phyloP scores from a whole-genome alignment of 2,329 filamentous ascomycete species.

The Raffaelea albimanens region DNA sequence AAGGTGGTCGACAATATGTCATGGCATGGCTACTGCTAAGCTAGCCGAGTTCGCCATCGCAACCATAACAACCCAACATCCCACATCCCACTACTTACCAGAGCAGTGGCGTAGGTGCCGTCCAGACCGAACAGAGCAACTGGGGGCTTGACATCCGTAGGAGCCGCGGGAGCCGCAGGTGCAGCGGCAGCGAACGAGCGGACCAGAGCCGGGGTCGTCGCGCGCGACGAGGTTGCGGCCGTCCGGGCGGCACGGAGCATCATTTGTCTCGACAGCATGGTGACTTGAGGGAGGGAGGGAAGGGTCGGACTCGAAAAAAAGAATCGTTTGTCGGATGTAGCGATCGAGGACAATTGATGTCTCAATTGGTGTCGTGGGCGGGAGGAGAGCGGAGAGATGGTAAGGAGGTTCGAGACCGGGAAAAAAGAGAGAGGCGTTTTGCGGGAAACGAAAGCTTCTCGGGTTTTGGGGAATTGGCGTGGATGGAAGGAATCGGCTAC shows the following conservation, averaged over 20 bases:
- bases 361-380: no score
- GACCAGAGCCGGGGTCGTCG: slow-evolving; percentile 67
- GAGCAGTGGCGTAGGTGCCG: slow-evolving; percentile 94
- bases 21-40: no score
- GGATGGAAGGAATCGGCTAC: slow-evolving; percentile 11
- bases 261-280: slow-evolving; percentile 55
- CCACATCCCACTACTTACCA: slow-evolving; percentile 49
- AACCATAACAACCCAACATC: no score
- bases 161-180: slow-evolving; percentile 52
- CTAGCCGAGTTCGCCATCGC: no score
- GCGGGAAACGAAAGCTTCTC: slow-evolving; percentile 10
- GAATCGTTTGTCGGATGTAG: no score
- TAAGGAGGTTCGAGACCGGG: no score
- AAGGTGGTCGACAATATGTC: no score
- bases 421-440: not conserved
- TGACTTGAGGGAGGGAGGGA: slow-evolving; percentile 21
- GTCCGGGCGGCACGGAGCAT: slow-evolving; percentile 45
- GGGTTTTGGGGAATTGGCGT: slow-evolving; percentile 17
- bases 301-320: slow-evolving; percentile 13
- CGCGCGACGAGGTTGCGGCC: slow-evolving; percentile 47
- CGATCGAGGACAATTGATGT: no score
- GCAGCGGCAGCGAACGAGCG: slow-evolving; percentile 61
- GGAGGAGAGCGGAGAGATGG: no score
- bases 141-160: slow-evolving; percentile 66
- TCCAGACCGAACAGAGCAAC: slow-evolving; percentile 90